These are phyloP conservation scores for Kodamaea jinghongensis DNA, from an alignment of 805 yeast species.

Conservation along the genomic window DNA sequence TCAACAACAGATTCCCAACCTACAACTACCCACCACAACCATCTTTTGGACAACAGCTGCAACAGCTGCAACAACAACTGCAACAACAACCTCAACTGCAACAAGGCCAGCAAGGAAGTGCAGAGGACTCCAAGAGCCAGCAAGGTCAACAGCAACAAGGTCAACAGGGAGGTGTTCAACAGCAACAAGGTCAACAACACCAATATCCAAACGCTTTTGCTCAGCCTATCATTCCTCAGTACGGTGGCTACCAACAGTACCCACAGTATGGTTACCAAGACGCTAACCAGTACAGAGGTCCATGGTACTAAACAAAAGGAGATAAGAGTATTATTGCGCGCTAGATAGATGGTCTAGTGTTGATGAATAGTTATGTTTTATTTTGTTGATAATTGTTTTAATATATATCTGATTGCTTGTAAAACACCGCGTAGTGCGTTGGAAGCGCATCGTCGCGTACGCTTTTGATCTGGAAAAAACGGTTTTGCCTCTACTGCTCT, in stretches of 20 bases:
- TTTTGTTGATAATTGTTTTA: slow-evolving; percentile 8
- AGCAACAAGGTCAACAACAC: slow-evolving; percentile 19
- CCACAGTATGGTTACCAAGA: slow-evolving; percentile 48
- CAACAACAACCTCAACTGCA: slow-evolving; percentile 19
- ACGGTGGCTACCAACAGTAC: slow-evolving; percentile 46
- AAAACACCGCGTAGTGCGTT: not conserved
- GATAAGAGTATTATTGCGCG: slow-evolving; percentile 6
- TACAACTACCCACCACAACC: slow-evolving; percentile 28
- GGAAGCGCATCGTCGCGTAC: too few species aligned
- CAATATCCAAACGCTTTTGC: slow-evolving; percentile 26
- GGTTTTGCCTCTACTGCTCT: too few species aligned
- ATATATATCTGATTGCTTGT: slow-evolving; percentile 4
- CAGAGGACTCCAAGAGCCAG: slow-evolving; percentile 17
- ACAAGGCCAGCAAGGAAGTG: slow-evolving; percentile 2
- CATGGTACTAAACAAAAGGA: slow-evolving; percentile 35
- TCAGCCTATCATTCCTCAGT: slow-evolving; percentile 42
- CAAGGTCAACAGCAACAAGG: slow-evolving; percentile 21
- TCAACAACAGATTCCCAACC: slow-evolving; percentile 30
- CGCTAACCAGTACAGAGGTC: slow-evolving; percentile 37
- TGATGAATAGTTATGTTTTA: slow-evolving; percentile 9
- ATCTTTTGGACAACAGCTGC: slow-evolving; percentile 23
- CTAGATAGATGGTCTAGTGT: slow-evolving; percentile 6
- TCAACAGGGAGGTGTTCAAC: slow-evolving; percentile 4
- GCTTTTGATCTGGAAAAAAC: too few species aligned
- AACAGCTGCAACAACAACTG: slow-evolving; percentile 5